Percentiles rank a stretch among this genome's conserved stretches.
These are phyloP conservation scores for Strigomonas oncopelti DNA, from an alignment of 208 protist species.

Conservation along the genomic window DNA sequence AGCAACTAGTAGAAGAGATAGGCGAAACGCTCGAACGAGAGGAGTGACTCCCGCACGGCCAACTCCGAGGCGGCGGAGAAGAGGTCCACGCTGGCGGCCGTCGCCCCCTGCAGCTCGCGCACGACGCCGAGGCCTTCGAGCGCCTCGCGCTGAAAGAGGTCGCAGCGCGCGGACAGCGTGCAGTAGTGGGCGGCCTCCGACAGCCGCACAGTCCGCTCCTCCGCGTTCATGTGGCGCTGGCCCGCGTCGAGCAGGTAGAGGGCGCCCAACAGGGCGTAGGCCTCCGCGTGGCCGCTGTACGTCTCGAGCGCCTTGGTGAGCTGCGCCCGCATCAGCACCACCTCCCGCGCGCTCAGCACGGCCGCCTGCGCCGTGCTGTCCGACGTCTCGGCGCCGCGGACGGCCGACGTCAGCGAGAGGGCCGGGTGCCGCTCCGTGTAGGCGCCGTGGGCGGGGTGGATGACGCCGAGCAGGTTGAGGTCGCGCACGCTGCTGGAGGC, in stretches of 20 bases:
- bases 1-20: constrained; percentile 67
- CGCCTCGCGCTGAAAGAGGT: constrained; percentile 26
- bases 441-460: constrained; percentile 7
- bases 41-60: constrained; percentile 37
- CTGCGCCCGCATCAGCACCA: constrained; percentile 16
- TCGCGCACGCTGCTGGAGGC: constrained; percentile 17
- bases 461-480: constrained; percentile 30
- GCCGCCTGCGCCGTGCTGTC: constrained; percentile 2
- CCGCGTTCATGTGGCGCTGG: constrained; percentile 26
- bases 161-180: constrained; percentile 38
- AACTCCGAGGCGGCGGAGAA: constrained; percentile 63
- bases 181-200: constrained; percentile 55
- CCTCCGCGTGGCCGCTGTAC: constrained; percentile 44
- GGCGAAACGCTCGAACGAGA: constrained; percentile 56
- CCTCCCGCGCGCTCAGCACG: constrained; percentile 2
- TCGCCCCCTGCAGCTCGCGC: constrained; percentile 54
- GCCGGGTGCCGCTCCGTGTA: background rate
- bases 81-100: constrained; percentile 50
- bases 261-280: constrained; percentile 46
- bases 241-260: constrained; percentile 46
- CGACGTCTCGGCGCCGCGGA: background rate
- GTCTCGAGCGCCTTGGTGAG: constrained; percentile 44
- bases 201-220: constrained; percentile 32
- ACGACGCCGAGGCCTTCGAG: constrained; percentile 62
- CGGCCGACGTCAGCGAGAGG: constrained; percentile 1